Base-by-base conservation (phyloP, 2,329 filamentous ascomycete species). In the Xylariaceae sp. region DNA sequence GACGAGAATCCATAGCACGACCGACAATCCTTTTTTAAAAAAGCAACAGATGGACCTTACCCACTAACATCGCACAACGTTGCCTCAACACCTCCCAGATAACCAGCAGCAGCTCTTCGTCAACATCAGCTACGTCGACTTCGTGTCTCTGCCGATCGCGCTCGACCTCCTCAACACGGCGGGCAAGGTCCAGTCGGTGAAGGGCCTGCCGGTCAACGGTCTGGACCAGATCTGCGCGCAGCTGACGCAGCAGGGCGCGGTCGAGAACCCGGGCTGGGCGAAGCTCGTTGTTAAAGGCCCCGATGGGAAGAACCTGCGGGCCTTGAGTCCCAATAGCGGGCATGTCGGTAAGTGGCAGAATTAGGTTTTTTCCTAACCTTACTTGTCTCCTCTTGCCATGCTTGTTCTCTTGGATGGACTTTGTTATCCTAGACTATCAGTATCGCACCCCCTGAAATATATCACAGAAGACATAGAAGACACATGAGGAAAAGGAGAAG, bases 61-160 rank as follows among this genome's bases (percentile, higher is more conserved):
- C 32, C n/a, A 31, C 19, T 43, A 24, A 45, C 17, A 3, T 4
- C 9, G 11, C 2, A 39, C 15, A 7, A n/a, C n/a, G n/a, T n/a
- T n/a, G n/a, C n/a, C n/a, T n/a, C n/a, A n/a, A n/a, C n/a, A n/a
- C n/a, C n/a, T n/a, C n/a, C n/a, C 80, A 12, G 83, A 73, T 61
- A 83, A 83, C 59, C 51, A 61, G 24, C 53, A 58, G 21, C 69
- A 83, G 59, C 62, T 85, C 4, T 85, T 76, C 54, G 78, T 75
- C 50, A 85, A 85, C 51, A 80, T 89, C 51, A 78, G 71, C 46
- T 82, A 83, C 57, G 85, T 89, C 37, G 85, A 89, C 65, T 89
- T 89, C 61, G 74, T 88, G 45, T 67, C 67, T 50, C 57, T 83
- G 50, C 80, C 82, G n/a, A 71, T 83, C 36, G 71, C 74, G 1